A percentile compares a stretch with the other conserved stretches of the same genome.
phyloP scores from a whole-genome alignment of 352 stramenopile species.

The Salisapilia sapeloensis region DNA sequence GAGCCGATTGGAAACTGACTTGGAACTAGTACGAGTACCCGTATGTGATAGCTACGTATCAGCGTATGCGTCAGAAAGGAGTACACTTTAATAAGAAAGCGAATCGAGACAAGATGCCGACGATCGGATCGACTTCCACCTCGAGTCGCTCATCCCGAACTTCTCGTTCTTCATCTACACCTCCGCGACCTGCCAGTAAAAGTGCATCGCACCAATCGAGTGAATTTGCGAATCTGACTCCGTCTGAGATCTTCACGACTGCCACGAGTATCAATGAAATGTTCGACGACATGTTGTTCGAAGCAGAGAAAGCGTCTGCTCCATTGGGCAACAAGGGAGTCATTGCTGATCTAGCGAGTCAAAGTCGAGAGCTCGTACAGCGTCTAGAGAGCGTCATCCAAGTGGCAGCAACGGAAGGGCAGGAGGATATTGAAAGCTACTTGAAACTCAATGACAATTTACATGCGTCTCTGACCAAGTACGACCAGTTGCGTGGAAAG shows the following conservation, averaged over 20 bases:
- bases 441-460: conserved; percentile 53
- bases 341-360: conserved; percentile 46
- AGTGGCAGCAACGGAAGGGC: conserved; percentile 25
- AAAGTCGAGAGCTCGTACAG: conserved; percentile 40
- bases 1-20: neutral
- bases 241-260: conserved; percentile 38
- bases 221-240: conserved; percentile 28
- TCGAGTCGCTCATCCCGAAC: conserved; percentile 1
- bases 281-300: conserved; percentile 71
- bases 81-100: conserved; percentile 64
- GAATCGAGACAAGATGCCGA: conserved; percentile 43
- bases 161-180: conserved; percentile 1
- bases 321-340: conserved; percentile 25
- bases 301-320: conserved; percentile 27
- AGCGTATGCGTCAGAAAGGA: conserved; percentile 69
- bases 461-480: conserved; percentile 32
- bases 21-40: conserved; percentile 55
- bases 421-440: conserved; percentile 43
- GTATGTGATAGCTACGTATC: conserved; percentile 70
- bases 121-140: conserved; percentile 18
- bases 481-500: conserved; percentile 18
- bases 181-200: conserved; percentile 1
- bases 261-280: conserved; percentile 55
- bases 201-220: conserved; percentile 1
- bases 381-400: conserved; percentile 49